Conservation (phyloP, 108 stramenopile genomes). For the Mayamaea pseudoterrestris region DNA sequence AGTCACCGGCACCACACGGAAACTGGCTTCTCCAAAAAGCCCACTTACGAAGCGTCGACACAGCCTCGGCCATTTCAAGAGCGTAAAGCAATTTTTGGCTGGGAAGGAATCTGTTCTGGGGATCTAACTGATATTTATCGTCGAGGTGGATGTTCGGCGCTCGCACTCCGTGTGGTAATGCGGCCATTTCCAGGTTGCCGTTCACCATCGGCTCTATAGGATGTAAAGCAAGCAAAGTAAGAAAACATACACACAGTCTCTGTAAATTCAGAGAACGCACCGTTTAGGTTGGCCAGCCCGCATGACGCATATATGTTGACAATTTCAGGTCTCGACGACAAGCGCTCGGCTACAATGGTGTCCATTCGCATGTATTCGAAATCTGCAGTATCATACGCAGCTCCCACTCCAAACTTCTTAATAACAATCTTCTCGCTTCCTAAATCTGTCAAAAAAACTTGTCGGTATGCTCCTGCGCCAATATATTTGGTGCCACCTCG, state of each 20-base stretch:
- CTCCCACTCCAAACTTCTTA: neutral
- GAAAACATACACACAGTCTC: too few relatives aligned
- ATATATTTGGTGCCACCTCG: neutral
- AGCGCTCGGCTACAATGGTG: neutral
- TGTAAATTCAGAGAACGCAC: too few relatives aligned
- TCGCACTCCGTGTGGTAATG: neutral
- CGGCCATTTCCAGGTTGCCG: neutral
- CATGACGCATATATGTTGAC: neutral
- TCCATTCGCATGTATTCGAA: conserved; percentile 2
- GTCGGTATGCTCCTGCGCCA: neutral
- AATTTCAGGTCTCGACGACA: neutral
- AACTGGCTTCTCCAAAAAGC: too few relatives aligned
- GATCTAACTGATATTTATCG: neutral
- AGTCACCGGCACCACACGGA: too few relatives aligned
- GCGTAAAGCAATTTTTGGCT: neutral
- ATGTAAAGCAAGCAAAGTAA: too few relatives aligned
- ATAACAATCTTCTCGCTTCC: neutral
- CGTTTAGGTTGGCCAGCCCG: neutral
- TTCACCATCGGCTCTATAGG: neutral
- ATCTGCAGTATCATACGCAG: neutral
- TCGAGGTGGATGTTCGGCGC: neutral
- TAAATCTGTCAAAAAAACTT: neutral
- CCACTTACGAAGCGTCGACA: neutral
- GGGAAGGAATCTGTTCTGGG: neutral
- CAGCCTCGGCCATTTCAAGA: conserved; percentile 2